Base-by-base conservation (phyloP, 129 eudicot genomes). In the Ambrosia artemisiifolia region DNA sequence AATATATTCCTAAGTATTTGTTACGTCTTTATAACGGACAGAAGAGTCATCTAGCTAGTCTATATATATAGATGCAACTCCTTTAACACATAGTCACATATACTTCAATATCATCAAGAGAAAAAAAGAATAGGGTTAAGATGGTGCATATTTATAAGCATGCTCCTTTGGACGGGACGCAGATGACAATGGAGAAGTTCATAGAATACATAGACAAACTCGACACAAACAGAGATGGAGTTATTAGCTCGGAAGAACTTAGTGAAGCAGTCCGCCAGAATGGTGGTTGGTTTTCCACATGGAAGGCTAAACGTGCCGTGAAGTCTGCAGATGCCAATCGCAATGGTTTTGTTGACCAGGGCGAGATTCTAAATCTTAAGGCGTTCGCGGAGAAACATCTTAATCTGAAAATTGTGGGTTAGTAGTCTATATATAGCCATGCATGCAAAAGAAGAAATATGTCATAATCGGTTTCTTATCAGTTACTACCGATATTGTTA, bases 341-440 rank as follows among this genome's bases (percentile, higher is more conserved):
- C 20, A 44, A 71, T 34, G 84, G 81, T 18, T 46, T 49, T 48
- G 47, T 80, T 56, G 81, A 75, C 44, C 47, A 53, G 34, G 11
- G 70, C 16, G 84, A 80, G 74, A 63, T 75, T 8, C 55, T 64
- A 19, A 69, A 77, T 18, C 81, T 77, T 14, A 66, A 12, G 7
- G 84, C 55, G 8, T 80, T 80, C 53, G 84, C 84, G 2, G 80
- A 80, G 59, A 69, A 69, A 40, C 75, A 69, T 71, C 78, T 74
- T 8, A 40, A 40, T 40, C 2, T 40, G 11, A 7, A 6, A 40
- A 40, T 40, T 40, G 10, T 40, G 44, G 2, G 6, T 6, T 40
- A 40, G 10, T 40, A 40, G 44, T 40, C 44, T 2, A 7, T 8
- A 40, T 6, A 7, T 8, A 40, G 44, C 44, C 44, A 40, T 40